Conservation (phyloP, 2,329 filamentous ascomycete species). For the Xylariaceae sp. region DNA sequence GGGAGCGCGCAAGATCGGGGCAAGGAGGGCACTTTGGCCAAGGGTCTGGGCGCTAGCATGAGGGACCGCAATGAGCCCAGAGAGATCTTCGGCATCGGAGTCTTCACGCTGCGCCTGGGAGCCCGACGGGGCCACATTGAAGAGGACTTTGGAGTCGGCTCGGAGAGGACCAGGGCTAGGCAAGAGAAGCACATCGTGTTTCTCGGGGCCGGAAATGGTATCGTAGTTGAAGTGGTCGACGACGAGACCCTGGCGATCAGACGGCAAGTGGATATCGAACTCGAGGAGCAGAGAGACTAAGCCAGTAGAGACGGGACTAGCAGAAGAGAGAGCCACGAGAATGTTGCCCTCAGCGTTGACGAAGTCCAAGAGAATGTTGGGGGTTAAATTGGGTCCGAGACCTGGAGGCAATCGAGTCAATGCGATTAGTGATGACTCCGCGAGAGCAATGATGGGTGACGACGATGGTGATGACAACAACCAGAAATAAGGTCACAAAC, state of each 20-base stretch:
- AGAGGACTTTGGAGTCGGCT: conserved; percentile 70
- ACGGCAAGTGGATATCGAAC: conserved; percentile 81
- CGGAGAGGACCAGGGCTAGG: conserved; percentile 61
- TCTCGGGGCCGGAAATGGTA: conserved; percentile 64
- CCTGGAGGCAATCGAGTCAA: conserved; percentile 43
- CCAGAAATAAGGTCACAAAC: conserved; percentile 40
- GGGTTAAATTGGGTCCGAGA: conserved; percentile 81
- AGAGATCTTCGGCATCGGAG: background rate
- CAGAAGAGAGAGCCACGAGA: conserved; percentile 74
- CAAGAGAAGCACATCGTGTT: conserved; percentile 83
- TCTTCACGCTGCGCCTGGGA: conserved; percentile 23
- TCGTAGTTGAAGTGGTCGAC: conserved; percentile 98
- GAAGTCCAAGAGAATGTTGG: conserved; percentile 83
- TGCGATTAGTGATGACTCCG: background rate
- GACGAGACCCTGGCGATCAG: conserved; percentile 76
- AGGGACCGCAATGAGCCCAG: conserved; percentile 68
- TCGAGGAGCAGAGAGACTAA: conserved; percentile 77
- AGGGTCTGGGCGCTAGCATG: conserved; percentile 75
- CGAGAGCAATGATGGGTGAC: background rate
- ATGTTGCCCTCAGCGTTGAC: conserved; percentile 89
- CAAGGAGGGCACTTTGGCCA: conserved; percentile 69
- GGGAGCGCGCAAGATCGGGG: conserved; percentile 76
- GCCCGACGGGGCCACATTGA: conserved; percentile 52
- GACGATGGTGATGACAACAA: background rate
- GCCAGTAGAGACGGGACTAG: conserved; percentile 62